Base-by-base conservation (phyloP, 208 protist genomes). In the Paratrypanosoma confusum region DNA sequence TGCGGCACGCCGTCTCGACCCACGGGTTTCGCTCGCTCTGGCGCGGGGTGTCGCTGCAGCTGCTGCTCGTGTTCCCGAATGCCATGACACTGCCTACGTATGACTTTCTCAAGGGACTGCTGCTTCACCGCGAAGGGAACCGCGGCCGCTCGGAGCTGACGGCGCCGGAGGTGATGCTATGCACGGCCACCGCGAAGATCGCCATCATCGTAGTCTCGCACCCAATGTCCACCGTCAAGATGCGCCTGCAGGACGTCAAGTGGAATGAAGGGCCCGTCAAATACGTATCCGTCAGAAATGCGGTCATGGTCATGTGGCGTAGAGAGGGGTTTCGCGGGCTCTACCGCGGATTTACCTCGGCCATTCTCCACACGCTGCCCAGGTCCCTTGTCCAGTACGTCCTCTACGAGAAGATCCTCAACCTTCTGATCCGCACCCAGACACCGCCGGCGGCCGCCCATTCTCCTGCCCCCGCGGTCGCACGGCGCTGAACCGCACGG, bases 231-330 rank as follows among this genome's bases (percentile, higher is more conserved):
- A 41, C 89, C 36, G 47, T 90, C 26, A 78, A 75, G 47, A 60
- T 84, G 21, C 64, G 81, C 22, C 53, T 93, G 60, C 85, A 93
- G 48, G 85, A 93, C 45, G 64, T 87, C 33, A 74, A 81, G 5
- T 68, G 57, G 7, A 39, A 49, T 21, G 18, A 57, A 0, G 81
- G 74, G 5, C n/a, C 48, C 0, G 56, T 78, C 13, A 69, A 80
- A 47, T 93, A 93, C 47, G 36, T 33, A n/a, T 50, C 45, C 6
- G 40, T 89, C 1, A 3, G 21, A 6, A 70, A 86, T 41, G 66
- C 72, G 7, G 17, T 81, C 22, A 38, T 49, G 18, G 66, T 61
- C 22, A 69, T 82, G 18, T 40, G 90, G 13, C 67, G 59, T 34
- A 68, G 66, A 8, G 70, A 89, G 41, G 85, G 85, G 1, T 8